Base-by-base conservation (phyloP, 495 filamentous ascomycete species). In the Symbiotaphrina buchneri region DNA sequence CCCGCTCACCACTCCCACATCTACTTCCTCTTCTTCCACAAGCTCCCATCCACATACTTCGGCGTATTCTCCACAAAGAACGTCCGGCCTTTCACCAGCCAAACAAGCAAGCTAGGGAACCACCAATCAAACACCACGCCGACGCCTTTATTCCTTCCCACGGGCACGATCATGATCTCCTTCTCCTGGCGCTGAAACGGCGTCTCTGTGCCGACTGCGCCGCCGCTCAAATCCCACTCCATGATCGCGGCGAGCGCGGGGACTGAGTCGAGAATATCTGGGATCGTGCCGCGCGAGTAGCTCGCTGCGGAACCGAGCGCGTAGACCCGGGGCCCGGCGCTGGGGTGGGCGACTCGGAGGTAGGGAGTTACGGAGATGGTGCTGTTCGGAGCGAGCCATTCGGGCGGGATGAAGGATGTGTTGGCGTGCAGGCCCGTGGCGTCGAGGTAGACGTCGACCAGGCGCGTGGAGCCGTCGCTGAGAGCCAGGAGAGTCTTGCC, bases 391-490 rank as follows among this genome's bases (percentile, higher is more conserved):
- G 61, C 57, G 3, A 74, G 54, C 27, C 65, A 46, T 16, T 51
- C 37, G 6, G 45, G 40, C 3, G 64, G 53, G 13, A 78, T 41
- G 48, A 63, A 78, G 11, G 52, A 53, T 27, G 61, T 65, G 53
- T 78, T 78, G 26, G 72, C 64, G 0, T 55, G 25, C 7, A 60
- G 51, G 14, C 72, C 72, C 31, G 56, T 65, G 2, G 68, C 68
- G 3, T 72, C 60, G 31, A 78, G 59, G 49, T 72, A 74, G 11
- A 74, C 31, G 41, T 75, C 70, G 0, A 64, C 61, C 1, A 36
- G 30, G 15, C 63, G 28, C 5, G 40, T 47, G 17, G 52, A 42
- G 0, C 56, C 61, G 17, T 47, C 23, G 7, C 34, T 32, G 17
- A 40, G 38, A 8, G 22, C 53, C 6, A 56, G 23, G 25, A 39